Base-by-base conservation (phyloP, 2,329 filamentous ascomycete genomes). In the Tympanopsis confertula region DNA sequence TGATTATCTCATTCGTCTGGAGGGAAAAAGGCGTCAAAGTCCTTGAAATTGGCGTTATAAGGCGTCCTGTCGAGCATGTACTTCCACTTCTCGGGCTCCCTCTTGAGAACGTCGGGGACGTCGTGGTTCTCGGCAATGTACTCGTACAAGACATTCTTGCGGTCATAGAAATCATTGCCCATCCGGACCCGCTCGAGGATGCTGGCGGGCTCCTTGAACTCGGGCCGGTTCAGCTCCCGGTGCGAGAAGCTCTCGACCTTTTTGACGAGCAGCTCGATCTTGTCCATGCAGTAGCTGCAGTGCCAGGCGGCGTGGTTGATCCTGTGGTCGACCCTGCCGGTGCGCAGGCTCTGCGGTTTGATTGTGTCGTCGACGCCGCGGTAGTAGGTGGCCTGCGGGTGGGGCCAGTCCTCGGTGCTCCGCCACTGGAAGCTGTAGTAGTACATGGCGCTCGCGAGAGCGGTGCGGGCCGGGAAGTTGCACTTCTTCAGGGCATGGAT, bases 221-320 rank as follows among this genome's bases (percentile, higher is more conserved):
- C 49, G 20, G 56, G 52, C 17, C 53, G 53, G 38, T 69, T 61
- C 38, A 53, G 47, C 29, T 53, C 45, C 17, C 43, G 49, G 41
- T 68, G 63, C 14, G 58, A 63, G 44, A 67, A 68, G 36, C 54
- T 55, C 14, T 49, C 47, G 52, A 65, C 58, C 47, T 65, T 66
- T 13, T 49, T 52, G 24, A 56, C 45, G 46, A 66, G 54, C 40
- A 66, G 57, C 4, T 52, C 47, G 7, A 69, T 45, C 4, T 54
- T 65, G 4, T 52, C 45, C 41, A 66, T 63, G 45, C 65, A 68
- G 19, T 53, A 58, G 22, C 56, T 61, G 47, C 65, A 69, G 45
- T 67, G 63, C 65, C 65, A 69, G 3, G 54, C 62, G 1, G 60
- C 59, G 42, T 64, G 55, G 43, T 49, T 57, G 13, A 66, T 39